These are phyloP conservation scores for Phialemoniopsis sp. DNA, from an alignment of 2,329 filamentous ascomycete genomes.

Conservation along the genomic window DNA sequence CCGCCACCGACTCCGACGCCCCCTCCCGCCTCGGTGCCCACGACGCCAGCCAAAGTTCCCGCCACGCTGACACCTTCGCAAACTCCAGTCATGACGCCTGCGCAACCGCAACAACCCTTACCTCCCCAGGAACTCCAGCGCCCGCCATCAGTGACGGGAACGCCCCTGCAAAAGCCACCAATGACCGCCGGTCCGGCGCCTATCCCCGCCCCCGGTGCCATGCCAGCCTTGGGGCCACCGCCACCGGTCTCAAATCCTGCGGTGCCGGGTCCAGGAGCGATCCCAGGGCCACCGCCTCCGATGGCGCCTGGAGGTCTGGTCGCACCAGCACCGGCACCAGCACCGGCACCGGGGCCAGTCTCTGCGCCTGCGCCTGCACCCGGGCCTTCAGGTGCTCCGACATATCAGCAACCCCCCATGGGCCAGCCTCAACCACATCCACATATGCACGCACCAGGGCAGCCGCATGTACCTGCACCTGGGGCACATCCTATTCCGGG, in stretches of 20 bases:
- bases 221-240: conserved; percentile 6
- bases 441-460: conserved; percentile 35
- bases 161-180: neutral
- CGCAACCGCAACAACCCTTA: conserved; percentile 9
- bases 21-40: conserved; percentile 13
- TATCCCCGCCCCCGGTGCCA: conserved; percentile 10
- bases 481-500: conserved; percentile 97
- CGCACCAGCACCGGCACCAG: neutral
- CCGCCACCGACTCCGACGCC: conserved; percentile 36
- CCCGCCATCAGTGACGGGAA: conserved; percentile 2
- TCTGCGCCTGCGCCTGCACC: neutral
- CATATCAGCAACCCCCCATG: neutral
- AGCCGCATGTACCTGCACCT: conserved; percentile 98
- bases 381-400: neutral
- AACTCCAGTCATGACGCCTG: conserved; percentile 10
- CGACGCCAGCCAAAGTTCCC: conserved; percentile 14
- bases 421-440: conserved; percentile 3
- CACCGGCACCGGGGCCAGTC: conserved; percentile 1
- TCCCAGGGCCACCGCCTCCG: conserved; percentile 7
- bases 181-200: conserved; percentile 5
- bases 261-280: conserved; percentile 7
- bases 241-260: conserved; percentile 1
- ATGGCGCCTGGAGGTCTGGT: neutral
- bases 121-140: neutral
- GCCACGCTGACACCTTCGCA: conserved; percentile 13